Evolutionary conservation across 2,329 filamentous ascomycete genomes (phyloP), one percentile per base, ranked within the genome.

Genomic region (Fusarium sp.): DNA sequence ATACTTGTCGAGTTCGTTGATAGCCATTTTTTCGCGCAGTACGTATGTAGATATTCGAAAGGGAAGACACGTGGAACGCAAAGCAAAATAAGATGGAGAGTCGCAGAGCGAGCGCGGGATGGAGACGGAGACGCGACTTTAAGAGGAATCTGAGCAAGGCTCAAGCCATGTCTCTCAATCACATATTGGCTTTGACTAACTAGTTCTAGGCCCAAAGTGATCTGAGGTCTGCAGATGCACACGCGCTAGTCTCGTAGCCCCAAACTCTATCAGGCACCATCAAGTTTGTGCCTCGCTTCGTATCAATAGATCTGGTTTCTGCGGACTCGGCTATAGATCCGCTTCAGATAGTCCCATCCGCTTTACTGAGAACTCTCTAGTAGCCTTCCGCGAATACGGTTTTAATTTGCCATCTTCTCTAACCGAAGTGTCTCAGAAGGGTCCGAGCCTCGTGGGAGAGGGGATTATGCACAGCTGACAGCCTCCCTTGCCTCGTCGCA

Each of bases 1-100:
- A 24, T 70, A 58, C 57, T 66, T 74, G 48, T 74, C 72, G 13
- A 63, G 42, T 28, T 72, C 60, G 38, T 48, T 54, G 9, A 35
- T n/a, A 13, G 72, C 24, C 72, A 74, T 74, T 24, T 50, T 50
- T 66, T 15, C 17, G 30, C 18, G 24, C 32, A 35, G 32, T 35
- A 35, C 32, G 24, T 22, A 18, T 10, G 20, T 30, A 36, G n/a
- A 28, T 30, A 28, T 15, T 20, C 28, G 3, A 22, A 12, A 17
- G 14, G 13, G 26, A 28, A 17, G 38, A 24, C 15, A 17, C 26
- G 12, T 17, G 39, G 44, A 36, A 26, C 24, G 30, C 10, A 42
- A 42, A 28, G 39, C 39, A 24, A 15, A 20, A 30, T 48, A 20
- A 10, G 28, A 44, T 62, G 26, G 47, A 6, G 39, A 38, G n/a